Evolutionary conservation across 2,329 filamentous ascomycete genomes (phyloP).

Genomic region (Verticillium isaacii): DNA sequence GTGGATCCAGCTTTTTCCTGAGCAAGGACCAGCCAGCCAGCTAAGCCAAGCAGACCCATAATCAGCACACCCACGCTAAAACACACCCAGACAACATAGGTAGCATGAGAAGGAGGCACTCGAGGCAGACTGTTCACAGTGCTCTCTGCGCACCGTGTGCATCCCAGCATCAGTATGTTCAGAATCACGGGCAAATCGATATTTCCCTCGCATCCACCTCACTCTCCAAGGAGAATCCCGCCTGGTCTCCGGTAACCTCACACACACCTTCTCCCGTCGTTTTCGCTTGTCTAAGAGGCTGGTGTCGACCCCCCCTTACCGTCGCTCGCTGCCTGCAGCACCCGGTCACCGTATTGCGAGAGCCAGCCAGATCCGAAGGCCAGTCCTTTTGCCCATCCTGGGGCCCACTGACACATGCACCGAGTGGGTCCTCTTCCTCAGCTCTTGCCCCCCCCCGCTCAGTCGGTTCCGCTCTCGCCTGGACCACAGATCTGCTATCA

Average conservation of each 20-base stretch:
- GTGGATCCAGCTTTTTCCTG: background rate
- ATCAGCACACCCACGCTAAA: background rate
- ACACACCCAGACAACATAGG: background rate
- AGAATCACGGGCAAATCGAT: background rate
- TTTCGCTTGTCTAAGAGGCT: too few relatives aligned
- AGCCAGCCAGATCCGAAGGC: background rate
- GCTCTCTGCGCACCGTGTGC: background rate
- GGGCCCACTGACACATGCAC: background rate
- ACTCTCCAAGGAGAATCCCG: background rate
- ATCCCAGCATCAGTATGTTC: background rate
- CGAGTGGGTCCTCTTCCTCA: background rate
- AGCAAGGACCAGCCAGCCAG: background rate
- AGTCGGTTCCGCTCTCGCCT: background rate
- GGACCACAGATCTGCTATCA: background rate
- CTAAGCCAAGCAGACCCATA: background rate
- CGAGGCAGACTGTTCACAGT: background rate
- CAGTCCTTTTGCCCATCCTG: background rate
- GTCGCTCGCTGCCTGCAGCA: background rate
- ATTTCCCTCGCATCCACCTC: background rate
- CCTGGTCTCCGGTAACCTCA: background rate
- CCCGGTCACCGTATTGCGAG: background rate
- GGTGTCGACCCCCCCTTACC: background rate
- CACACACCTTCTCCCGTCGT: too few relatives aligned
- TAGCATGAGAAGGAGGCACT: background rate
- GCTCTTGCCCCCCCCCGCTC: background rate